Conservation (phyloP, 1,139 yeast species). For the Taphrina pruni region DNA sequence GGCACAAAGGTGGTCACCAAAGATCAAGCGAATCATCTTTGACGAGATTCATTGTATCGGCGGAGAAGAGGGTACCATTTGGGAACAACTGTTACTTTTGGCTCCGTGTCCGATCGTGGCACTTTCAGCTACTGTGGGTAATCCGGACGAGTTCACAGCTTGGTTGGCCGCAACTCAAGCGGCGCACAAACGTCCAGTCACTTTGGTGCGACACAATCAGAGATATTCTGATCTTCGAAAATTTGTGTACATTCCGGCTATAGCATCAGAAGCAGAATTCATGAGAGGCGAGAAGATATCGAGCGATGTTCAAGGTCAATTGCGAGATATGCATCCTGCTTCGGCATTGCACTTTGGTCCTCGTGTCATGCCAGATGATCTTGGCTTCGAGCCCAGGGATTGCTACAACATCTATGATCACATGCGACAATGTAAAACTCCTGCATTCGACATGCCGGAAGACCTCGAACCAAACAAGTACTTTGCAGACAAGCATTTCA, state of each 20-base stretch:
- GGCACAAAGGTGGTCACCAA: slow-evolving; percentile 43
- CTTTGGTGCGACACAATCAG: slow-evolving; percentile 40
- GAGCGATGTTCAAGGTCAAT: slow-evolving; percentile 29
- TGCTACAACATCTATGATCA: slow-evolving; percentile 33
- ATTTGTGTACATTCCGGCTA: slow-evolving; percentile 40
- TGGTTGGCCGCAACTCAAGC: slow-evolving; percentile 42
- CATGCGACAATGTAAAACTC: slow-evolving; percentile 39
- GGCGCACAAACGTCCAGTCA: slow-evolving; percentile 39
- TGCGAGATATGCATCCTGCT: slow-evolving; percentile 41
- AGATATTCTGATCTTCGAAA: slow-evolving; percentile 42
- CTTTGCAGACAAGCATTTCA: slow-evolving; percentile 36
- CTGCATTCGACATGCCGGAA: slow-evolving; percentile 41
- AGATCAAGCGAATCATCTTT: slow-evolving; percentile 42
- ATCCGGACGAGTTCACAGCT: slow-evolving; percentile 38
- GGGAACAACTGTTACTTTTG: slow-evolving; percentile 40
- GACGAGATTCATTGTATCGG: slow-evolving; percentile 43
- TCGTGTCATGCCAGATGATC: slow-evolving; percentile 40
- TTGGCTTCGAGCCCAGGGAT: slow-evolving; percentile 42
- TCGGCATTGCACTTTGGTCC: slow-evolving; percentile 41
- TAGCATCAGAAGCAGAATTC: slow-evolving; percentile 31
- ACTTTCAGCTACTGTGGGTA: slow-evolving; percentile 44
- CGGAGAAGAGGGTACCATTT: slow-evolving; percentile 42
- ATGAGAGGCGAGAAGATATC: slow-evolving; percentile 32
- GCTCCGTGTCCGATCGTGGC: slow-evolving; percentile 43
- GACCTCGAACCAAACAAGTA: slow-evolving; percentile 41